phyloP scores from a whole-genome alignment of 345 rosid genomes.

The Ceriops zippeliana region DNA sequence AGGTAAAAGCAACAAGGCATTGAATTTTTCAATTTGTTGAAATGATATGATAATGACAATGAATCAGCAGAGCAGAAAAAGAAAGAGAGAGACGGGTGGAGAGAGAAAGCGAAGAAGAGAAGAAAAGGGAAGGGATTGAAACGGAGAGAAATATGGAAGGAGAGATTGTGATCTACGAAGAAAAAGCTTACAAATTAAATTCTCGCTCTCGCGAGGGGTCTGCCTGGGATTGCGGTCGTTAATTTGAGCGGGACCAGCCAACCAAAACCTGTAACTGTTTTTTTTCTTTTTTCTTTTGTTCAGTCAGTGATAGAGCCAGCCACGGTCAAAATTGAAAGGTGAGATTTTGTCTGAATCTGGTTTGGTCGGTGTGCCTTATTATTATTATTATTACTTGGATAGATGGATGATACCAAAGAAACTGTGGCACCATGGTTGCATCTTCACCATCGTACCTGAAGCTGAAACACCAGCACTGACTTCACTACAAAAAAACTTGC shows the following conservation, averaged over 20 bases:
- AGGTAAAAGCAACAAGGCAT: background rate
- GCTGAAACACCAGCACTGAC: too few species aligned
- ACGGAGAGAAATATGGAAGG: background rate
- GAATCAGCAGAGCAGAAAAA: background rate
- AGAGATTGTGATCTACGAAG: constrained; percentile 7
- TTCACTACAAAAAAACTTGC: too few species aligned
- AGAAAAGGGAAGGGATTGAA: background rate
- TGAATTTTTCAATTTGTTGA: background rate
- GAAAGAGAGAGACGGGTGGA: background rate
- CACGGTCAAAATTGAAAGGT: background rate
- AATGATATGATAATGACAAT: background rate
- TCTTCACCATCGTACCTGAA: too few species aligned
- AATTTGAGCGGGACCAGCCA: constrained; percentile 49
- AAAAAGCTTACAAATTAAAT: constrained; percentile 19
- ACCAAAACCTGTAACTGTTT: background rate
- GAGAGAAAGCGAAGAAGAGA: constrained; percentile 5
- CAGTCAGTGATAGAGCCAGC: background rate
- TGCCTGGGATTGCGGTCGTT: constrained; percentile 47
- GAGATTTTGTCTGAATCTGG: background rate
- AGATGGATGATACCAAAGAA: too few species aligned
- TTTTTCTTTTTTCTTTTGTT: background rate
- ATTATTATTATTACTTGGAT: too few species aligned
- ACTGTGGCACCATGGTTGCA: too few species aligned
- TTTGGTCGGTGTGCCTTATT: too few species aligned
- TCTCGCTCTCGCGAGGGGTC: constrained; percentile 28